These are phyloP conservation scores for Pleodorina starrii DNA, from an alignment of 139 green algal genomes.

Conservation along the genomic window DNA sequence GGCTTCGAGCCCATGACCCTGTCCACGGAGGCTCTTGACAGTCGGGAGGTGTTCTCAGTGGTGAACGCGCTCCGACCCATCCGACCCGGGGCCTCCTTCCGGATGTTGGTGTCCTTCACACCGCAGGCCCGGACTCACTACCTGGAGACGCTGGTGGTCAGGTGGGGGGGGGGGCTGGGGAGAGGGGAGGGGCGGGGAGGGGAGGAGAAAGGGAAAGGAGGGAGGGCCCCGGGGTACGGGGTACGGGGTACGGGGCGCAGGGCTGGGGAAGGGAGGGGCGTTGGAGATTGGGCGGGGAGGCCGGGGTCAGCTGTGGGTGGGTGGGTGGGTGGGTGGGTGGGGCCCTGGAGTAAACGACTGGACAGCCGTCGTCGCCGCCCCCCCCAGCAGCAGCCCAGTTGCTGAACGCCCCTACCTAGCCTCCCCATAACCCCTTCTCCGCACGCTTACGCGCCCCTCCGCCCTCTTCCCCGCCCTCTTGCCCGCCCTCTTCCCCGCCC, in stretches of 20 bases:
- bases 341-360: too few species aligned
- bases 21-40: conserved; percentile 57
- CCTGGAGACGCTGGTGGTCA: conserved; percentile 60
- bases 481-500: not conserved
- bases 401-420: too few species aligned
- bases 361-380: too few species aligned
- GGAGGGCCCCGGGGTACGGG: not conserved
- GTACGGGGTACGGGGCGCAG: too few species aligned
- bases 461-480: not conserved
- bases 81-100: conserved; percentile 32
- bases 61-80: conserved; percentile 68
- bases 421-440: not conserved
- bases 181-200: too few species aligned
- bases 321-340: too few species aligned
- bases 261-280: not conserved
- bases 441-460: not conserved
- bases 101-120: conserved; percentile 63
- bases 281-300: too few species aligned
- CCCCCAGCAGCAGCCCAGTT: too few species aligned
- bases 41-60: conserved; percentile 57
- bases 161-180: too few species aligned
- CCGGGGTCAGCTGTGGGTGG: too few species aligned
- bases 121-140: conserved; percentile 58
- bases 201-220: not conserved
- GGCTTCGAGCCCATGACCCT: conserved; percentile 41